Conservation (phyloP, 768 basidiomycete species). For the Macrocybe gigantea region DNA sequence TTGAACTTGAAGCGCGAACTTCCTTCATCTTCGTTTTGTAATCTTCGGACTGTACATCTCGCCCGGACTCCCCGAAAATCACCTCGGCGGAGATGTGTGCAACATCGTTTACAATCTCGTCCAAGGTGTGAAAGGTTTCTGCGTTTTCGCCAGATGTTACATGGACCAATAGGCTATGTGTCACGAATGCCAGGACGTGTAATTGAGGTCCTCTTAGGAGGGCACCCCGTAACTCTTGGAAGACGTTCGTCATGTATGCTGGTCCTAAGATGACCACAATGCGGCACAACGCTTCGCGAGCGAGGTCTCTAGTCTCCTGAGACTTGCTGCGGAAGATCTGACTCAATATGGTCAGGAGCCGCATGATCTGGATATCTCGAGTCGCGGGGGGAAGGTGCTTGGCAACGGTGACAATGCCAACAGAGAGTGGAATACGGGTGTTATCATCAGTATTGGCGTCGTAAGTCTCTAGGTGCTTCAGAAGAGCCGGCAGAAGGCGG, state of each 20-base stretch:
- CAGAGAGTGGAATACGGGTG: slow-evolving; percentile 81
- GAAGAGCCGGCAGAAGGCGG: slow-evolving; percentile 73
- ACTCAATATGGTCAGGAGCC: slow-evolving; percentile 77
- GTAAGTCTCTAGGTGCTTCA: slow-evolving; percentile 76
- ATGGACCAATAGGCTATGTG: slow-evolving; percentile 77
- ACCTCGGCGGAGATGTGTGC: slow-evolving; percentile 83
- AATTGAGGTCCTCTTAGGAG: slow-evolving; percentile 90
- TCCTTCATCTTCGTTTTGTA: slow-evolving; percentile 96
- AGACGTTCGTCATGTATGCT: slow-evolving; percentile 60
- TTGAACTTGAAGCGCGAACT: slow-evolving; percentile 76
- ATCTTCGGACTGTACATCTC: slow-evolving; percentile 80
- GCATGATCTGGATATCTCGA: slow-evolving; percentile 63
- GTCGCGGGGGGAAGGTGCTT: slow-evolving; percentile 63
- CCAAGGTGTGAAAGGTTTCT: slow-evolving; percentile 54
- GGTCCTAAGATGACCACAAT: slow-evolving; percentile 73
- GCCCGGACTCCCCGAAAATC: slow-evolving; percentile 89
- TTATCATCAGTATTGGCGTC: slow-evolving; percentile 76
- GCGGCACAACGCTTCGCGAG: slow-evolving; percentile 75
- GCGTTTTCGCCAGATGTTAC: slow-evolving; percentile 61
- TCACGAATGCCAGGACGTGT: slow-evolving; percentile 83
- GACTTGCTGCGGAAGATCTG: slow-evolving; percentile 92
- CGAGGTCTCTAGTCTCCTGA: slow-evolving; percentile 86
- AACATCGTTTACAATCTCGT: slow-evolving; percentile 72
- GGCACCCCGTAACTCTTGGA: slow-evolving; percentile 81
- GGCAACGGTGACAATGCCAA: slow-evolving; percentile 84